Evolutionary conservation across 768 basidiomycete species (phyloP), one percentile per base, ranked within the genome.

Genomic region (Termitomyces sp.): DNA sequence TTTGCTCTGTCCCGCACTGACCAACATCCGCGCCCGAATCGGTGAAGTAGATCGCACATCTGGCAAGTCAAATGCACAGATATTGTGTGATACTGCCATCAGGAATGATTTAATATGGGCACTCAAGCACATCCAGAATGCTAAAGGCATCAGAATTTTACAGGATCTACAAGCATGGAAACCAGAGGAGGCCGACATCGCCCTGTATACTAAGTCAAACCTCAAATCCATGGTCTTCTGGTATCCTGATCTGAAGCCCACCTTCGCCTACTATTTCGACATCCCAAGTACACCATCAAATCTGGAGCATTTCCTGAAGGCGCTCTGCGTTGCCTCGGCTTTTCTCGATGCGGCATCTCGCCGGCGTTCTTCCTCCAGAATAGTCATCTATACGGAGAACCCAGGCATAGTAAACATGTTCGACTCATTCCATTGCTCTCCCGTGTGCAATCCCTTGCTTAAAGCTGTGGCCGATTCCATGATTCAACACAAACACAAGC

Each of bases 361-460:
- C 14, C 22, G 32, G 13, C 14, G 10, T 2, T 24, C 56, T n/a
- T n/a, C n/a, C n/a, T n/a, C n/a, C n/a, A n/a, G n/a, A n/a, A 37
- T 57, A 26, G 43, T 57, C 34, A 52, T 57, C 8, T 52, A 57
- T 34, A 57, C 56, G 18, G 50, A 57, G 2, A 26, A 52, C 14
- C 3, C 18, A 37, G 5, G 33, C 5, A 43, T 18, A 13, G 56
- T 44, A 22, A 40, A 32, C 4, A 57, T 57, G 13, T 57, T 57
- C 18, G 22, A 46, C 24, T 37, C 56, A 0, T 39, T 57, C 24
- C 56, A 26, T 13, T 42, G 40, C 22, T 3, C 7, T 9, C 56
- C 56, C 6, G 5, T 18, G 33, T 52, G 30, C 34, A 57, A 57
- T 20, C 26, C 7, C 50, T 22, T 57, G 12, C 34, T 57, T 1